Base-by-base conservation (phyloP, 1,284 basidiomycete species). In the Sphagnurus paluster region DNA sequence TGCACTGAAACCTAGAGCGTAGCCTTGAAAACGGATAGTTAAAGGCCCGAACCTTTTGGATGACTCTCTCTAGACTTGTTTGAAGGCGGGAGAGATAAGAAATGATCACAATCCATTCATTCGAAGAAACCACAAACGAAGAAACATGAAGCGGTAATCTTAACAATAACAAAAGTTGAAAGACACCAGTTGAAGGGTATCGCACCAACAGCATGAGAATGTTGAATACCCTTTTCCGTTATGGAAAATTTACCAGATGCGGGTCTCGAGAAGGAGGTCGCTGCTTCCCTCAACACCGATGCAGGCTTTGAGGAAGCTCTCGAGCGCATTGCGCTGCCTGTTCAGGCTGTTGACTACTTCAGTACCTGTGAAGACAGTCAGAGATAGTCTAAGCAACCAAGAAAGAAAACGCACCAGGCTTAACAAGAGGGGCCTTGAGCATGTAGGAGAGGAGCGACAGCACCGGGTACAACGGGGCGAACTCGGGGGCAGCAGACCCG, bases 361-460 rank as follows among this genome's bases (percentile, higher is more conserved):
- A 37, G 87, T 88, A 53, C 81, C 78, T 77, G 50, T 13, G 3
- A 50, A 40, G 28, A 42, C 23, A 54, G 38, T 33, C 35, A 39
- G 10, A 5, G 30, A 11, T 7, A 7, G 34, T 10, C 17, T 39
- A 29, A 4, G 28, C 5, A 23, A 2, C 35, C 19, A n/a, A 24
- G 33, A 28, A 25, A 34, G 30, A n/a, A n/a, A 14, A 60, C 74
- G 39, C 59, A 77, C 84, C 95, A 54, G 93, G 94, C 81, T 98
- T 98, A 74, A 97, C 94, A 58, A 98, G 81, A 21, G 96, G 94
- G 0, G 96, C 95, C 80, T 98, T 96, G 72, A 96, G 87, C 93
- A 96, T 96, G 79, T 94, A 97, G 42, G 86, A 90, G 46, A 97
- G 76, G 52, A 97, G 78, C 37, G 91, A 95, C 39, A 97, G 76